phyloP scores from a whole-genome alignment of 2,329 filamentous ascomycete genomes.

The Penicillium italicum region DNA sequence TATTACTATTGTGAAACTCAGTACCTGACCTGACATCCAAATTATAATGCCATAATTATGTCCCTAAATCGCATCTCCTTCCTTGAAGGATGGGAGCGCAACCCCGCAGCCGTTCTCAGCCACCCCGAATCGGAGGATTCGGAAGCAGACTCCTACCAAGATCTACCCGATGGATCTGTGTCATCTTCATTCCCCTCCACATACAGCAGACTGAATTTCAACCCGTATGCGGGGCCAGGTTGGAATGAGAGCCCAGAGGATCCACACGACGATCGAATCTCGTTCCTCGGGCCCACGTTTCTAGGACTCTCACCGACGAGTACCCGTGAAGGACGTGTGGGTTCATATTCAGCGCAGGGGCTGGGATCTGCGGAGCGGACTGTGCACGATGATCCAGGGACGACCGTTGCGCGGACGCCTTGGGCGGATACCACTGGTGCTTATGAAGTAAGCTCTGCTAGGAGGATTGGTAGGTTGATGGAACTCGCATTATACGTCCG shows the following conservation, averaged over 20 bases:
- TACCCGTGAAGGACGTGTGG: slow-evolving; percentile 20
- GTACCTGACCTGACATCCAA: not conserved
- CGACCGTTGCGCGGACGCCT: not conserved
- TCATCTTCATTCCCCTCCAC: slow-evolving; percentile 37
- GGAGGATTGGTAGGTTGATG: slow-evolving; percentile 48
- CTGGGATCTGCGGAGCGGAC: slow-evolving; percentile 11
- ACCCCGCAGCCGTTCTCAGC: slow-evolving; percentile 25
- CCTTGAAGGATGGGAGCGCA: slow-evolving; percentile 44
- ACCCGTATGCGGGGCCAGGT: slow-evolving; percentile 40
- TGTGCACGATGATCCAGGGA: slow-evolving; percentile 9
- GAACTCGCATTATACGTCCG: not conserved
- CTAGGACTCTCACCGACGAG: slow-evolving; percentile 20
- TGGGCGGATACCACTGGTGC: slow-evolving; percentile 38
- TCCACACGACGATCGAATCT: slow-evolving; percentile 26
- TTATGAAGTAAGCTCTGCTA: slow-evolving; percentile 54
- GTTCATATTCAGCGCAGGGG: not conserved
- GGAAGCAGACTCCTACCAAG: slow-evolving; percentile 25
- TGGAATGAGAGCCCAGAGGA: slow-evolving; percentile 35
- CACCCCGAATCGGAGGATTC: slow-evolving; percentile 22
- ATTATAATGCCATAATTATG: slow-evolving; percentile 28
- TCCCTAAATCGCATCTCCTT: slow-evolving; percentile 44
- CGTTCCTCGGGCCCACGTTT: slow-evolving; percentile 18
- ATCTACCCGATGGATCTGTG: slow-evolving; percentile 30
- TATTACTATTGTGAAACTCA: not conserved
- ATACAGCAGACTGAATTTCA: slow-evolving; percentile 42